These are phyloP conservation scores for Penicillium frequentans DNA, from an alignment of 2,329 filamentous ascomycete species.

Conservation along the genomic window DNA sequence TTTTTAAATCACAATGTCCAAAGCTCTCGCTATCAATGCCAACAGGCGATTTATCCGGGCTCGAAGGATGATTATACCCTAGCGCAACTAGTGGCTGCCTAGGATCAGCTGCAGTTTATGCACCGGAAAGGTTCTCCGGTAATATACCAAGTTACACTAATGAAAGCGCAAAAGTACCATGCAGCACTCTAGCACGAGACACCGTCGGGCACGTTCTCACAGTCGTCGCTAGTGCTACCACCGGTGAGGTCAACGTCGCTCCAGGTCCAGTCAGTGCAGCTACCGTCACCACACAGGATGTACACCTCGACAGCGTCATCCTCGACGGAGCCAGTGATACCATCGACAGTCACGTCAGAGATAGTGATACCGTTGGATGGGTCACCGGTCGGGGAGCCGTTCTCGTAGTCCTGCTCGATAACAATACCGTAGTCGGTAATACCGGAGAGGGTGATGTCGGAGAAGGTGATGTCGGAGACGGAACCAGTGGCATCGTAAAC, in stretches of 20 bases:
- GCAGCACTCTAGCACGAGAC: constrained; percentile 27
- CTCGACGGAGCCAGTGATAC: constrained; percentile 37
- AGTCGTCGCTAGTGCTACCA: constrained; percentile 47
- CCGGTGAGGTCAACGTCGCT: constrained; percentile 51
- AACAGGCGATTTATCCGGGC: neutral
- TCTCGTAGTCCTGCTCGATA: constrained; percentile 60
- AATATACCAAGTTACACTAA: neutral
- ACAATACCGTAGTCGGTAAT: constrained; percentile 54
- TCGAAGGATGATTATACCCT: neutral
- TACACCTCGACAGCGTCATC: constrained; percentile 46
- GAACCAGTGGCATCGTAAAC: constrained; percentile 53
- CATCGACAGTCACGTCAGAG: constrained; percentile 37
- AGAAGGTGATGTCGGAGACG: constrained; percentile 55
- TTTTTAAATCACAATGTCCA: no score
- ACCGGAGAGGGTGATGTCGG: constrained; percentile 50
- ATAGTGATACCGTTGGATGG: constrained; percentile 43
- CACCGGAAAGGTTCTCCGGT: neutral
- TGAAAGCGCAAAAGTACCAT: neutral
- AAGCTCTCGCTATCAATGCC: no score
- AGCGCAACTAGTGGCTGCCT: no score
- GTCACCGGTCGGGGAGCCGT: constrained; percentile 43
- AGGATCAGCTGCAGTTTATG: neutral
- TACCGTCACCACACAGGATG: constrained; percentile 56
- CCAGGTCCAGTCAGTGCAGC: constrained; percentile 58
- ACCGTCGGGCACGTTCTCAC: constrained; percentile 43